A percentile compares a stretch with the other conserved stretches of the same genome.
Evolutionary conservation across 768 basidiomycete genomes (phyloP).

Genomic region (Asterophora lycoperdoides): DNA sequence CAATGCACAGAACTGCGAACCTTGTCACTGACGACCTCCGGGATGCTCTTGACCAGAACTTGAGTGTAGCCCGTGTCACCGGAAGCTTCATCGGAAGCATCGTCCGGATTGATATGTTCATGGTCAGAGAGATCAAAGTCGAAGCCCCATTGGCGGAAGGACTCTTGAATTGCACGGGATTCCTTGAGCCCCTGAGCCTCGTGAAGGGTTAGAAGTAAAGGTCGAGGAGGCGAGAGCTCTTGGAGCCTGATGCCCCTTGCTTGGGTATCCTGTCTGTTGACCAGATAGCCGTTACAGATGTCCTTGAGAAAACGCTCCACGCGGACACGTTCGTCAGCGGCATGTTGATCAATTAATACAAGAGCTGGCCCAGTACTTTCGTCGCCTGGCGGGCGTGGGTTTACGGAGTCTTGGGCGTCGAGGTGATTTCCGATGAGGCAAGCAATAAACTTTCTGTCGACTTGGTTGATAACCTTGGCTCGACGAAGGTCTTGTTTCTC

Average conservation of each 20-base stretch:
- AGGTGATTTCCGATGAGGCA: conserved; percentile 46
- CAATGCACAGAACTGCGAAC: conserved; percentile 33
- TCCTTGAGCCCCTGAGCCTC: conserved; percentile 52
- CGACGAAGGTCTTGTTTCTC: conserved; percentile 48
- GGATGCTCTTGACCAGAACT: conserved; percentile 57
- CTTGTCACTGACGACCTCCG: conserved; percentile 71
- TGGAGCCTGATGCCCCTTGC: conserved; percentile 33
- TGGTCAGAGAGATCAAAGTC: conserved; percentile 36
- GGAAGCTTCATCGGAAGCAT: conserved; percentile 10
- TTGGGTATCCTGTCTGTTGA: conserved; percentile 29
- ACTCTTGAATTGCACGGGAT: conserved; percentile 36
- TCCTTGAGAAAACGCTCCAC: conserved; percentile 79
- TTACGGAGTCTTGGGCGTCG: conserved; percentile 12
- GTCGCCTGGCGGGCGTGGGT: neutral
- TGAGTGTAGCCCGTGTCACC: conserved; percentile 50
- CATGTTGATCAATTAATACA: conserved; percentile 93
- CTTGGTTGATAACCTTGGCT: conserved; percentile 71
- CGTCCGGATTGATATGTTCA: conserved; percentile 12
- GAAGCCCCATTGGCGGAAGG: conserved; percentile 71
- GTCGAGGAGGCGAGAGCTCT: conserved; percentile 48
- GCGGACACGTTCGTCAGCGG: conserved; percentile 93
- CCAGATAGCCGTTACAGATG: conserved; percentile 67
- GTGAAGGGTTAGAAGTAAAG: conserved; percentile 60
- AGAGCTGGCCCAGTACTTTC: conserved; percentile 32
- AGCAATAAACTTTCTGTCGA: conserved; percentile 89